Conservation (phyloP, 768 basidiomycete genomes). For the Mycena galopus region DNA sequence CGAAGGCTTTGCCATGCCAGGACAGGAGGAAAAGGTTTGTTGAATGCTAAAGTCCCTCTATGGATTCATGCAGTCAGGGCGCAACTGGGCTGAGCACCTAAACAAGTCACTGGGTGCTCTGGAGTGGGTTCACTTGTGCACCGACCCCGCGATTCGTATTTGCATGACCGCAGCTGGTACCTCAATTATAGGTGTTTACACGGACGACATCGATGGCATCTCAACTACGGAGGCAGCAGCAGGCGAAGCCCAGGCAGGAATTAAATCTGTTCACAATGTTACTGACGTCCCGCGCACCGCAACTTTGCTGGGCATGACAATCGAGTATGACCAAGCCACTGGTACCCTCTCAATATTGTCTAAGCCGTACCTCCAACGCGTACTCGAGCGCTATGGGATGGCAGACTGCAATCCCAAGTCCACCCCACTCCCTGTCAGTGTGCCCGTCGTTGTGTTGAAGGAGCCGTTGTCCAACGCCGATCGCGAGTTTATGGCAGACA, state of each 20-base stretch:
- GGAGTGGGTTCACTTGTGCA: background rate
- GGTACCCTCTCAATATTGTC: constrained; percentile 30
- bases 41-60: background rate
- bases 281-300: constrained; percentile 39
- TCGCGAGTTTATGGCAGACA: constrained; percentile 40
- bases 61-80: background rate
- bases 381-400: constrained; percentile 24
- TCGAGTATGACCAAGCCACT: constrained; percentile 28
- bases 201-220: background rate
- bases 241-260: constrained; percentile 20
- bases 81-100: background rate
- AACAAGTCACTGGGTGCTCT: background rate
- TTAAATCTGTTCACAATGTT: constrained; percentile 34
- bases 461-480: constrained; percentile 19
- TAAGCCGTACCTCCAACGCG: constrained; percentile 26
- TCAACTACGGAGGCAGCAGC: constrained; percentile 21
- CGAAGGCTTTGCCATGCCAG: background rate
- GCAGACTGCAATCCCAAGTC: constrained; percentile 33
- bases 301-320: constrained; percentile 30
- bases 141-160: background rate
- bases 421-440: constrained; percentile 40
- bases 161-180: background rate
- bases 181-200: no score
- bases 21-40: background rate
- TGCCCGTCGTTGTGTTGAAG: constrained; percentile 24